Evolutionary conservation across 208 protist genomes (phyloP).

Genomic region (Crithidia acanthocephali): DNA sequence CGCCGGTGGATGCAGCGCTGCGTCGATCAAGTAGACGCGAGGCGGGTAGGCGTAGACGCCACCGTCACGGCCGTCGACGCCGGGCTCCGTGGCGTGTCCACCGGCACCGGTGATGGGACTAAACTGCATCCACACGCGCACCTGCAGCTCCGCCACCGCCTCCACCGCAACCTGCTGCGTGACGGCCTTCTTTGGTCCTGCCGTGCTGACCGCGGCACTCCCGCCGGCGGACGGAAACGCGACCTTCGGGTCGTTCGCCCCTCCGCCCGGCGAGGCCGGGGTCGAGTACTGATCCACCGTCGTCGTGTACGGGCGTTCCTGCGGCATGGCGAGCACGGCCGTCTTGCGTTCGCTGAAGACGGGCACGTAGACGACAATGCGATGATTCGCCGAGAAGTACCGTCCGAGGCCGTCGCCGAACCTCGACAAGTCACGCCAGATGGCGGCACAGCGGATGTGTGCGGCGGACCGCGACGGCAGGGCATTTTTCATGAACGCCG

Average conservation of each 20-base stretch:
- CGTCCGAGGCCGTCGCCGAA: slow-evolving; percentile 51
- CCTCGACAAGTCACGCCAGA: slow-evolving; percentile 52
- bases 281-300: slow-evolving; percentile 17
- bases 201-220: background rate
- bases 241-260: background rate
- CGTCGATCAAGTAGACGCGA: slow-evolving; percentile 36
- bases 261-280: background rate
- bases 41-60: slow-evolving; percentile 35
- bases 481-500: slow-evolving; percentile 38
- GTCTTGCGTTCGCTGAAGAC: slow-evolving; percentile 41
- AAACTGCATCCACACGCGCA: slow-evolving; percentile 40
- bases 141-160: slow-evolving; percentile 36
- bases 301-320: slow-evolving; percentile 25
- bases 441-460: slow-evolving; percentile 32
- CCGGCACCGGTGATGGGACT: background rate
- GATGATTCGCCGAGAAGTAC: slow-evolving; percentile 28
- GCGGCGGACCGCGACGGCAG: slow-evolving; percentile 22
- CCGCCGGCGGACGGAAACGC: background rate
- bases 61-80: slow-evolving; percentile 1
- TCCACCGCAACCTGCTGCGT: slow-evolving; percentile 33
- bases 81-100: background rate
- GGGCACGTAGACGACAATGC: slow-evolving; percentile 39
- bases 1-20: slow-evolving; percentile 8
- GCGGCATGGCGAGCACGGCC: slow-evolving; percentile 25
- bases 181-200: slow-evolving; percentile 1